These are phyloP conservation scores for Balakata baccata DNA, from an alignment of 345 rosid genomes.

Conservation along the genomic window DNA sequence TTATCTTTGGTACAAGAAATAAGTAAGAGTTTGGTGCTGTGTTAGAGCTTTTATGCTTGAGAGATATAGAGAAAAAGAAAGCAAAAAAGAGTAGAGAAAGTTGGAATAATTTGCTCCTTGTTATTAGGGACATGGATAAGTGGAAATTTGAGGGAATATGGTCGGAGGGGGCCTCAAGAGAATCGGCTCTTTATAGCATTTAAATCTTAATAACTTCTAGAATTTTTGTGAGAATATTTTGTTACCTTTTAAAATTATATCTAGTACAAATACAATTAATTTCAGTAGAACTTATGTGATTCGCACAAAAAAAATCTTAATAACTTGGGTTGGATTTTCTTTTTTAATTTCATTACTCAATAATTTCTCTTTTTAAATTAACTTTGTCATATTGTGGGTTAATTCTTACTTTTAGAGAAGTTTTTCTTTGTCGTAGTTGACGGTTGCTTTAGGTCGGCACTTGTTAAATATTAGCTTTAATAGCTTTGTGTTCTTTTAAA, in stretches of 20 bases:
- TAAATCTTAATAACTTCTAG: background rate
- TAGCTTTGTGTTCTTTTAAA: constrained; percentile 1
- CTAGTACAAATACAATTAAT: no score
- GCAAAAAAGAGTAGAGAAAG: constrained; percentile 18
- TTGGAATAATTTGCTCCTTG: constrained; percentile 64
- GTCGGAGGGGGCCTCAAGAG: constrained; percentile 36
- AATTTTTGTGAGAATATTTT: no score
- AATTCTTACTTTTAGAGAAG: background rate
- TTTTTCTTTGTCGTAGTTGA: constrained; percentile 19
- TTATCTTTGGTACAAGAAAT: constrained; percentile 20
- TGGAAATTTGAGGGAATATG: constrained; percentile 41
- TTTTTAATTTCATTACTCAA: no score
- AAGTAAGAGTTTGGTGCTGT: constrained; percentile 1
- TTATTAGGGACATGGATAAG: constrained; percentile 49
- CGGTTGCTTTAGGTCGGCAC: constrained; percentile 41
- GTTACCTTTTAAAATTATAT: no score
- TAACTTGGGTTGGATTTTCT: background rate
- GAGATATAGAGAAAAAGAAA: constrained; percentile 5
- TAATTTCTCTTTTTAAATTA: no score
- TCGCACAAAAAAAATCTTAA: no score
- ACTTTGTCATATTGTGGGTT: background rate
- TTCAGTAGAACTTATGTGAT: no score
- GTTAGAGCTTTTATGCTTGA: constrained; percentile 26
- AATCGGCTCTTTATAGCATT: constrained; percentile 26
- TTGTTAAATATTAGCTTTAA: no score